Evolutionary conservation across 495 filamentous ascomycete species (phyloP).

Genomic region (Parachaetomium inaequale): DNA sequence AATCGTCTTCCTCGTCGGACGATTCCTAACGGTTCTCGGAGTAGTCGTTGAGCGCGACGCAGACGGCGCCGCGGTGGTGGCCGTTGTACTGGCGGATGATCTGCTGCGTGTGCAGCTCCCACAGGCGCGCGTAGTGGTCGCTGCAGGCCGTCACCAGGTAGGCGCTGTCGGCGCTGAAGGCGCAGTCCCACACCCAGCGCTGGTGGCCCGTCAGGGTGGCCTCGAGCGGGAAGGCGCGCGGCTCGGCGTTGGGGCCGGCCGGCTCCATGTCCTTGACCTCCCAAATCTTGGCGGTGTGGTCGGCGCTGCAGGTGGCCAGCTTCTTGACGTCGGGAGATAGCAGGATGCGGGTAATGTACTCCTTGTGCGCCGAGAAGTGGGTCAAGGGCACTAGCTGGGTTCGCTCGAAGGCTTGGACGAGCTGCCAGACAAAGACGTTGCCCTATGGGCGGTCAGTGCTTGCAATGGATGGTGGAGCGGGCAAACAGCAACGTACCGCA

Average conservation of each 20-base stretch:
- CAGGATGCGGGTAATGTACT: slow-evolving; percentile 92
- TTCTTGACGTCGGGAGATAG: slow-evolving; percentile 97
- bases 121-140: slow-evolving; percentile 95
- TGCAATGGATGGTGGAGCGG: background rate
- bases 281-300: slow-evolving; percentile 98
- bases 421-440: slow-evolving; percentile 94
- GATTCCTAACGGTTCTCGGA: slow-evolving; percentile 61
- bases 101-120: slow-evolving; percentile 79
- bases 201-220: slow-evolving; percentile 91
- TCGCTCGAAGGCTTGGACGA: slow-evolving; percentile 75
- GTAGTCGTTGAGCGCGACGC: slow-evolving; percentile 96
- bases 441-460: slow-evolving; percentile 53
- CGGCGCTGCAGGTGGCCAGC: slow-evolving; percentile 93
- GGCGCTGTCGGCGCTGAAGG: slow-evolving; percentile 92
- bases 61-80: slow-evolving; percentile 91
- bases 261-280: slow-evolving; percentile 64
- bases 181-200: slow-evolving; percentile 99
- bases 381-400: slow-evolving; percentile 88
- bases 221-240: slow-evolving; percentile 67
- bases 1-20: slow-evolving; percentile 10
- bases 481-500: slow-evolving; percentile 51
- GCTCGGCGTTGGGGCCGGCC: slow-evolving; percentile 40
- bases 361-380: slow-evolving; percentile 86
- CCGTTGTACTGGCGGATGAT: slow-evolving; percentile 98
- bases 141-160: slow-evolving; percentile 98